Base-by-base conservation (phyloP, 305 asterid species). In the Plantago coronopus region DNA sequence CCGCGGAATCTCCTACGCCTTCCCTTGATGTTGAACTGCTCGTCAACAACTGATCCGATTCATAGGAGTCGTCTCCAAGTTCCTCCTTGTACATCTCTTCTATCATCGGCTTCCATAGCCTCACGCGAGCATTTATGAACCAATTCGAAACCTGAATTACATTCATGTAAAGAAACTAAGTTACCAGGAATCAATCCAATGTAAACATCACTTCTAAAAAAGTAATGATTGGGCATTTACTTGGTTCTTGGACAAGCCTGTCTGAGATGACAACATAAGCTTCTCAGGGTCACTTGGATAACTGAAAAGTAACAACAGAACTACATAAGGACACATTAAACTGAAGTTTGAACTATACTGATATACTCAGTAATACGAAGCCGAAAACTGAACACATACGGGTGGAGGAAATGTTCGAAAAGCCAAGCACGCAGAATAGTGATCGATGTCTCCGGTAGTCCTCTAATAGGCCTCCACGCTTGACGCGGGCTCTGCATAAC, bases 61-160 rank as follows among this genome's bases (percentile, higher is more conserved):
- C 94, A 23, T 68, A 65, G 27, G 87, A 82, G 23, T 80, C 75
- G 0, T 84, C 91, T 20, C 80, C 94, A 59, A 84, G 83, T 66
- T 91, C 98, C 57, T 89, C 97, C 66, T 82, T 83, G 50, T 91
- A 91, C 96, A 89, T 84, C 65, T 86, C 96, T 59, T 91, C 98
- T 18, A 91, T 91, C 98, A 91, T 91, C 27, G 98, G 98, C 76
- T 89, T 91, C 98, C 98, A 91, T 0, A 91, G 82, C 22, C 98
- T 78, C 49, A 91, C 98, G 57, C 98, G 75, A 48, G 96, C 98
- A 71, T 91, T 91, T 63, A 91, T 88, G 68, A 91, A 91, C 98
- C 98, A 91, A 54, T 91, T 91, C 4, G 98, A 84, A 54, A 91
- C 95, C 98, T 91, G 56, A 4, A 25, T 55, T 64, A 42, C 55